Evolutionary conservation across 768 basidiomycete genomes (phyloP).

Genomic region (Lentinula guzmanii): DNA sequence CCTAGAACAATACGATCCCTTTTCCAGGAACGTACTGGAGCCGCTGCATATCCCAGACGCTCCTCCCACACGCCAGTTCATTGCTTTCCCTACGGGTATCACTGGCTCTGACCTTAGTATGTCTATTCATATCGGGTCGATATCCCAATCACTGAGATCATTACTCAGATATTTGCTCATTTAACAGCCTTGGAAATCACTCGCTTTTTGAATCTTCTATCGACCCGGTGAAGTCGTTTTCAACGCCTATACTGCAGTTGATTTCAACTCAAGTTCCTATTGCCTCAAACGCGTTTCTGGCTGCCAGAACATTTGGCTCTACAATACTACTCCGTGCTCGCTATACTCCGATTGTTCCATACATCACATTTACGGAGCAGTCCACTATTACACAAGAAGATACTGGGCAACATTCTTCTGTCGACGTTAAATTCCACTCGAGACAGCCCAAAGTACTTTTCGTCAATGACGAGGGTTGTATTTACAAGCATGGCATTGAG

Average conservation of each 20-base stretch:
- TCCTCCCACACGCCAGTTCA: conserved; percentile 21
- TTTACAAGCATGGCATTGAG: conserved; percentile 41
- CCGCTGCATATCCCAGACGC: conserved; percentile 23
- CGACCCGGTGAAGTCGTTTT: conserved; percentile 39
- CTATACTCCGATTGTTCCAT: conserved; percentile 7
- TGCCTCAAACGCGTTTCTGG: conserved; percentile 9
- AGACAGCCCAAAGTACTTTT: conserved; percentile 26
- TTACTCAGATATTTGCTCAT: conserved; percentile 43
- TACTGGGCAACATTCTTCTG: conserved; percentile 30
- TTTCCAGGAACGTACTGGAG: conserved; percentile 48
- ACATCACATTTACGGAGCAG: conserved; percentile 21
- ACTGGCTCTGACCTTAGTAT: conserved; percentile 54
- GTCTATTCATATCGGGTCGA: conserved; percentile 13
- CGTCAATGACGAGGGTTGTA: conserved; percentile 45
- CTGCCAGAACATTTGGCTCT: conserved; percentile 28
- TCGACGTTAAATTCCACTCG: conserved; percentile 41
- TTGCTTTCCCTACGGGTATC: conserved; percentile 64
- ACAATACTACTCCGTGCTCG: conserved; percentile 34
- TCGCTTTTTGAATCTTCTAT: conserved; percentile 31
- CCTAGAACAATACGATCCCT: conserved; percentile 50
- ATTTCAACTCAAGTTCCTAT: conserved; percentile 20
- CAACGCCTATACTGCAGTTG: conserved; percentile 68
- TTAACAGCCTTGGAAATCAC: conserved; percentile 21
- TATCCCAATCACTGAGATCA: neutral
- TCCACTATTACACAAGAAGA: conserved; percentile 33